Base-by-base conservation (phyloP, 352 stramenopile genomes). In the Phytophthora idaei region DNA sequence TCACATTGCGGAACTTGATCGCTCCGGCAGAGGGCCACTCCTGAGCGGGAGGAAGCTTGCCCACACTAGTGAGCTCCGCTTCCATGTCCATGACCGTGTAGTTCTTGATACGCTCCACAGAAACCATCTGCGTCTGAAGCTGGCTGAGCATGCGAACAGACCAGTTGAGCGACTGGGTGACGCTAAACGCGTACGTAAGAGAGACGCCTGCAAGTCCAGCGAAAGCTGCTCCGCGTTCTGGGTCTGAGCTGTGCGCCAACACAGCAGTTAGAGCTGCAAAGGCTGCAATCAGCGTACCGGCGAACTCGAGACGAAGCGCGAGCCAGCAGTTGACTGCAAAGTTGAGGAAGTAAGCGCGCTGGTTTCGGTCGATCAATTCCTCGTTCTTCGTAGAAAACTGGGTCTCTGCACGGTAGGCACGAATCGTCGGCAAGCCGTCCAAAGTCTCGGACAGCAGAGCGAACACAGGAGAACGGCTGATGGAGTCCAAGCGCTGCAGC, bases 401-500 rank as follows among this genome's bases (percentile, higher is more conserved):
- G 17, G 67, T 59, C 48, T 89, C 81, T 4, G 73, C 81, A 34
- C 59, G 67, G 55, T 85, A 97, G 0, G 90, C 87, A 64, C 97
- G 90, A 37, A 99, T 99, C 3, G 94, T 99, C 3, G 92, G 67
- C 12, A 99, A 81, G 21, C 98, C 98, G 57, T 94, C 89, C 8
- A 99, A 75, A 34, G 88, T 99, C 77, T 99, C 97, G 0, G 90
- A 90, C 25, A 99, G 74, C 64, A 98, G 74, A 10, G 91, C 87
- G 73, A 98, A 99, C n/a, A 99, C 91, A 15, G 98, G 97, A 41
- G 92, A 92, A 37, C 84, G 83, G 52, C 75, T 90, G 64, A 99
- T 89, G 5, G 92, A 97, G 69, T 99, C 97, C 31, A 99, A 82
- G 45, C 97, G 89, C 80, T 99, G 98, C 4, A 99, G 74, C 64